Evolutionary conservation across 1,284 basidiomycete species (phyloP).

Genomic region (Ceratobasidium sp.): DNA sequence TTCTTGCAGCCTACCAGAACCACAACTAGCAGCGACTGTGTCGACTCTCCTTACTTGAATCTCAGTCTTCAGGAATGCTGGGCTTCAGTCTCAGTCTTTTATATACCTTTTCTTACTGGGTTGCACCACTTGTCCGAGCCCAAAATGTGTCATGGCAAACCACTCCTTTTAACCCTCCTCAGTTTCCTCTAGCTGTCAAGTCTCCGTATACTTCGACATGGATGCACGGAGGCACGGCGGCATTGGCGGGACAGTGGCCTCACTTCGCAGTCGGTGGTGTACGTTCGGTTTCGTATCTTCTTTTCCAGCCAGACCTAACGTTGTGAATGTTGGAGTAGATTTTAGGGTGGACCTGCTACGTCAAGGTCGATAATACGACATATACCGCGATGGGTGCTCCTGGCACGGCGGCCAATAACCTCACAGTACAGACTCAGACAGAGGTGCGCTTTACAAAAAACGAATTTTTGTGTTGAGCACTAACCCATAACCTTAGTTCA

Average conservation of each 20-base stretch:
- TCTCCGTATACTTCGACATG: constrained; percentile 19
- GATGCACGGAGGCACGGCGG: neutral
- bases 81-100: neutral
- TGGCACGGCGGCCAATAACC: constrained; percentile 57
- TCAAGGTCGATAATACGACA: constrained; percentile 67
- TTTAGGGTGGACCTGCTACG: constrained; percentile 74
- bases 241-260: constrained; percentile 1
- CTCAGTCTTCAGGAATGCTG: constrained; percentile 2
- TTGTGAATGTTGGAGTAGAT: constrained; percentile 55
- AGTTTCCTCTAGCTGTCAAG: constrained; percentile 26
- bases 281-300: neutral
- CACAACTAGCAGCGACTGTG: no score
- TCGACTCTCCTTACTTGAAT: neutral
- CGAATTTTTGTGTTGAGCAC: constrained; percentile 52
- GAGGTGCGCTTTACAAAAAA: constrained; percentile 57
- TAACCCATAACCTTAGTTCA: constrained; percentile 59
- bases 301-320: neutral
- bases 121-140: neutral
- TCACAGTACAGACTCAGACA: constrained; percentile 63
- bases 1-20: no score
- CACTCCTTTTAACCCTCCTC: constrained; percentile 5
- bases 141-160: constrained; percentile 26
- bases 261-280: constrained; percentile 10
- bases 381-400: constrained; percentile 71
- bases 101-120: neutral